A percentile compares a stretch with the other conserved stretches of the same genome.
phyloP scores from a whole-genome alignment of 2,329 filamentous ascomycete genomes.

The Delphinella strobiligena region DNA sequence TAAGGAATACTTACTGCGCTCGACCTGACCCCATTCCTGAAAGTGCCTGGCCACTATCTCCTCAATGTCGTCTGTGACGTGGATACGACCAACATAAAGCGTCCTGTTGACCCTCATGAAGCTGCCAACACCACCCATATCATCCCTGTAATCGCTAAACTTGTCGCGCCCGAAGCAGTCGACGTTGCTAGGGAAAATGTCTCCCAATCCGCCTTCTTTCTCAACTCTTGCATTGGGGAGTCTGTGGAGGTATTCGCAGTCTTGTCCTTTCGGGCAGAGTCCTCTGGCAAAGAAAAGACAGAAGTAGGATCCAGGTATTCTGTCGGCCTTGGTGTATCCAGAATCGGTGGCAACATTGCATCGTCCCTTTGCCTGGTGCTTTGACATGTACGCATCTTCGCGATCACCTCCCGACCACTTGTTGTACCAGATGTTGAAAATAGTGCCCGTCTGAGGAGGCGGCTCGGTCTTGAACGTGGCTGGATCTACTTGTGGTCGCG shows the following conservation, averaged over 20 bases:
- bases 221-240: slow-evolving; percentile 48
- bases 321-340: slow-evolving; percentile 39
- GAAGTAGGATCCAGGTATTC: slow-evolving; percentile 60
- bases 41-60: slow-evolving; percentile 92
- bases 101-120: slow-evolving; percentile 93
- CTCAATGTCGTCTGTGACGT: slow-evolving; percentile 93
- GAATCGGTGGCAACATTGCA: slow-evolving; percentile 68
- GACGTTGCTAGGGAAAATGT: slow-evolving; percentile 85
- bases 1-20: slow-evolving; percentile 42
- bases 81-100: slow-evolving; percentile 84
- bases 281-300: slow-evolving; percentile 87
- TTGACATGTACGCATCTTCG: slow-evolving; percentile 78
- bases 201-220: slow-evolving; percentile 47
- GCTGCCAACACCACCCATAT: slow-evolving; percentile 88
- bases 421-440: slow-evolving; percentile 99
- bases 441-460: slow-evolving; percentile 83
- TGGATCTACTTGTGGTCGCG: slow-evolving; percentile 81
- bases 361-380: slow-evolving; percentile 69
- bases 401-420: slow-evolving; percentile 95
- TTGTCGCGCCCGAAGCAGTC: slow-evolving; percentile 95
- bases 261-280: slow-evolving; percentile 69
- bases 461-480: slow-evolving; percentile 71
- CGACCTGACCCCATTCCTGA: slow-evolving; percentile 89
- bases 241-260: slow-evolving; percentile 89
- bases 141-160: slow-evolving; percentile 82